Percentiles rank a stretch among this genome's conserved stretches.
phyloP scores from a whole-genome alignment of 2,329 filamentous ascomycete species.

The Fusarium sublunatum region DNA sequence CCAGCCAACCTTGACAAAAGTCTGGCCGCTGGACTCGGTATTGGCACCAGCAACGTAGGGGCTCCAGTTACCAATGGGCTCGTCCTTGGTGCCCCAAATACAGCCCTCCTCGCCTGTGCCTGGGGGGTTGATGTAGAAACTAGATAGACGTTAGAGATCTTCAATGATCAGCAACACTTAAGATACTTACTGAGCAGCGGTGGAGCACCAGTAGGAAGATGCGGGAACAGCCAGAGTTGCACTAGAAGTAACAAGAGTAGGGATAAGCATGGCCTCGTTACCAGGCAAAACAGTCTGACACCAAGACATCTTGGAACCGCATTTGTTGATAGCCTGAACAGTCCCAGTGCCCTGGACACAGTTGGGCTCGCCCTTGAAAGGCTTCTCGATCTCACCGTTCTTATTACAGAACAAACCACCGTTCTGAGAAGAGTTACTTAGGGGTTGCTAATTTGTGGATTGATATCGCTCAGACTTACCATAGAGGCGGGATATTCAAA shows the following conservation, averaged over 20 bases:
- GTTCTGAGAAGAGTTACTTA: constrained; percentile 60
- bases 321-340: constrained; percentile 74
- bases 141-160: constrained; percentile 53
- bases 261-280: constrained; percentile 85
- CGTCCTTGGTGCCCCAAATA: constrained; percentile 73
- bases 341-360: constrained; percentile 76
- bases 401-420: constrained; percentile 79
- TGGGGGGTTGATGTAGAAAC: constrained; percentile 82
- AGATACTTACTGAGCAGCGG: constrained; percentile 75
- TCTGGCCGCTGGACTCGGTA: constrained; percentile 70
- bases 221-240: constrained; percentile 77
- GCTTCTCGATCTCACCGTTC: constrained; percentile 73
- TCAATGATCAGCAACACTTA: constrained; percentile 33
- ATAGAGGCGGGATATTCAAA: constrained; percentile 78
- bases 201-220: constrained; percentile 75
- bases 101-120: constrained; percentile 73
- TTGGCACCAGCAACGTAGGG: constrained; percentile 83
- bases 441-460: background rate
- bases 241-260: constrained; percentile 70
- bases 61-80: constrained; percentile 79
- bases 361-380: constrained; percentile 74
- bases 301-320: constrained; percentile 71
- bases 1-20: constrained; percentile 80
- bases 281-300: constrained; percentile 84
- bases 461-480: constrained; percentile 58